Conservation (phyloP, 2,329 filamentous ascomycete species). For the Botrytis sinoallii region DNA sequence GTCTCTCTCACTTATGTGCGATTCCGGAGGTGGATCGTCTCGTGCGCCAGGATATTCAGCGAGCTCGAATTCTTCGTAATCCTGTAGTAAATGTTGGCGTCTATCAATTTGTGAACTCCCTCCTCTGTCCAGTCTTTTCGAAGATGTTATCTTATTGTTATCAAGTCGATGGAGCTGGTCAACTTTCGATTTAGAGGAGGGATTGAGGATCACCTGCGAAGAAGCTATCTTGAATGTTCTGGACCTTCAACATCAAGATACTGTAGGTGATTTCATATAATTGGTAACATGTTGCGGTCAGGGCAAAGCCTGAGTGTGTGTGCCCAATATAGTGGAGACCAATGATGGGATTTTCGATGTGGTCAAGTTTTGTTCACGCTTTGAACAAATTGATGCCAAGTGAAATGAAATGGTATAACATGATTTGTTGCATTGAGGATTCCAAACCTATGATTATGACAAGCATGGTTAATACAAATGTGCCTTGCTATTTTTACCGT, state of each 20-base stretch:
- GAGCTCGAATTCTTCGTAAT: conserved; percentile 36
- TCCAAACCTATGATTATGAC: background rate
- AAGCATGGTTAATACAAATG: background rate
- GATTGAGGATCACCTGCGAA: conserved; percentile 20
- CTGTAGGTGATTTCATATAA: background rate
- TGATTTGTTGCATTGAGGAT: background rate
- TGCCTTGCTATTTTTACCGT: background rate
- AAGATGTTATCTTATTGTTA: conserved; percentile 22
- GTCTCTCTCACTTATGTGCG: conserved; percentile 21
- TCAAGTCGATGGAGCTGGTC: conserved; percentile 13
- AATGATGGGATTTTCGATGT: background rate
- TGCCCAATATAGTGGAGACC: background rate
- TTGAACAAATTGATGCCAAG: background rate
- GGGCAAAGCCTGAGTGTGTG: background rate
- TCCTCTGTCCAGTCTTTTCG: conserved; percentile 25
- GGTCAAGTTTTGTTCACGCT: background rate
- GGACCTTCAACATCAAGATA: conserved; percentile 1
- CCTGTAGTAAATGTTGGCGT: conserved; percentile 18
- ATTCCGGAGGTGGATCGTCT: conserved; percentile 13
- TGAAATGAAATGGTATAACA: background rate
- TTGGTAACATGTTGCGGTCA: conserved; percentile 14
- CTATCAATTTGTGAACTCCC: conserved; percentile 8
- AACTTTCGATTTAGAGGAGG: conserved; percentile 28
- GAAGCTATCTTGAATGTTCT: conserved; percentile 31
- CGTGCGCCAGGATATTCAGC: conserved; percentile 29